These are phyloP conservation scores for Catenaria anguillulae DNA, from an alignment of 371 early-diverging fungal species.

Conservation along the genomic window DNA sequence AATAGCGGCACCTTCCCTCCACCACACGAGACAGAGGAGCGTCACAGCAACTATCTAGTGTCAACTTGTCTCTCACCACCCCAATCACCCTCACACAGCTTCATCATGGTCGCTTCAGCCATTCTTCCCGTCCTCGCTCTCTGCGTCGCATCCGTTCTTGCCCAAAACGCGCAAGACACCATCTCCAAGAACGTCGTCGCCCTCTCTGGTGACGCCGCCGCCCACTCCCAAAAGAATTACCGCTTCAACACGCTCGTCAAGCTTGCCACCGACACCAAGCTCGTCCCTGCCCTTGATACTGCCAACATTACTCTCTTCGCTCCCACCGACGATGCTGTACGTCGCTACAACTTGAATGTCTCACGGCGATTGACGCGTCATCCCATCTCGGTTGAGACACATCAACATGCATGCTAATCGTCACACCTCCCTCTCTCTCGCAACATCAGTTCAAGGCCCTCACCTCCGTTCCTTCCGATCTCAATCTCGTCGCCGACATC, in stretches of 20 bases:
- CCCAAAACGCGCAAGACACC: neutral
- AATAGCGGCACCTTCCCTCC: too few relatives aligned
- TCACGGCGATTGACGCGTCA: too few relatives aligned
- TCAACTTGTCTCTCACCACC: too few relatives aligned
- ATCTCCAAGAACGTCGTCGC: neutral
- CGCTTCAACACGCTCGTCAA: neutral
- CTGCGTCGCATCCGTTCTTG: neutral
- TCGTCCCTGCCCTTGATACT: neutral
- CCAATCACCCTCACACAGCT: too few relatives aligned
- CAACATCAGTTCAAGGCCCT: neutral
- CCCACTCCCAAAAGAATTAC: neutral
- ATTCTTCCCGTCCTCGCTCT: neutral
- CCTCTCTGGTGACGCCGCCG: neutral
- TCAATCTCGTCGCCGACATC: neutral
- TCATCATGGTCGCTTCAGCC: neutral
- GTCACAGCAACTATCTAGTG: too few relatives aligned
- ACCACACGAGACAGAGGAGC: too few relatives aligned
- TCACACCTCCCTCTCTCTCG: too few relatives aligned
- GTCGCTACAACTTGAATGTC: too few relatives aligned
- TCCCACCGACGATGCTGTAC: neutral
- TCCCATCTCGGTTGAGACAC: too few relatives aligned
- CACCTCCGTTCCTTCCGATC: neutral
- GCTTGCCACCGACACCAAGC: neutral
- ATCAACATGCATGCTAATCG: too few relatives aligned
- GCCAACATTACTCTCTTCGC: constrained; percentile 5